Evolutionary conservation across 495 filamentous ascomycete genomes (phyloP).

Genomic region (Podospora fimiseda): DNA sequence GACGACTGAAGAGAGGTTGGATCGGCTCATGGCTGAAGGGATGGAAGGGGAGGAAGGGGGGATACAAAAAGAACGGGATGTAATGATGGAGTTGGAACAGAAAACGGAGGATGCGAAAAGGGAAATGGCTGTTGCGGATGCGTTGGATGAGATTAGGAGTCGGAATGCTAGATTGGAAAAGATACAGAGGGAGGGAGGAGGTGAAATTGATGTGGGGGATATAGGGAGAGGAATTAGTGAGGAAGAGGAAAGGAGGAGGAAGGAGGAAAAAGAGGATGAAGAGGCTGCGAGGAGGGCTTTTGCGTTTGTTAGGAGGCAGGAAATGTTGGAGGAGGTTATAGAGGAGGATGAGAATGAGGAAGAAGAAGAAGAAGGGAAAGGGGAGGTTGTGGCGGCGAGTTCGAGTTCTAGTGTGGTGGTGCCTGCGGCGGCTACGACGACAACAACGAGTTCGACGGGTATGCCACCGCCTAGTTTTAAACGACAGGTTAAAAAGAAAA

Average conservation of each 20-base stretch:
- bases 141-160: conserved; percentile 87
- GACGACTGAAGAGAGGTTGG: conserved; percentile 82
- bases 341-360: conserved; percentile 32
- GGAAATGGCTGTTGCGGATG: conserved; percentile 96
- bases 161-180: conserved; percentile 82
- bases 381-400: conserved; percentile 9
- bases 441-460: conserved; percentile 18
- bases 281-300: conserved; percentile 79
- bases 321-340: conserved; percentile 44
- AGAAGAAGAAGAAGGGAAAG: background rate
- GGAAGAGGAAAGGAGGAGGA: conserved; percentile 50
- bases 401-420: conserved; percentile 4
- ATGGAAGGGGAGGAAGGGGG: no score
- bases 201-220: conserved; percentile 39
- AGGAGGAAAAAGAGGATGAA: conserved; percentile 76
- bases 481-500: conserved; percentile 75
- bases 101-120: conserved; percentile 87
- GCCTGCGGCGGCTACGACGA: conserved; percentile 22
- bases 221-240: conserved; percentile 30
- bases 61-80: conserved; percentile 73
- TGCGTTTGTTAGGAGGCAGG: conserved; percentile 44
- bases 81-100: conserved; percentile 81
- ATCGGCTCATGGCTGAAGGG: conserved; percentile 78
- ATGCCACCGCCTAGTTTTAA: conserved; percentile 67
- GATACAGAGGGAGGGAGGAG: conserved; percentile 49